phyloP scores from a whole-genome alignment of 306 rosid genomes.

The Vicia villosa region DNA sequence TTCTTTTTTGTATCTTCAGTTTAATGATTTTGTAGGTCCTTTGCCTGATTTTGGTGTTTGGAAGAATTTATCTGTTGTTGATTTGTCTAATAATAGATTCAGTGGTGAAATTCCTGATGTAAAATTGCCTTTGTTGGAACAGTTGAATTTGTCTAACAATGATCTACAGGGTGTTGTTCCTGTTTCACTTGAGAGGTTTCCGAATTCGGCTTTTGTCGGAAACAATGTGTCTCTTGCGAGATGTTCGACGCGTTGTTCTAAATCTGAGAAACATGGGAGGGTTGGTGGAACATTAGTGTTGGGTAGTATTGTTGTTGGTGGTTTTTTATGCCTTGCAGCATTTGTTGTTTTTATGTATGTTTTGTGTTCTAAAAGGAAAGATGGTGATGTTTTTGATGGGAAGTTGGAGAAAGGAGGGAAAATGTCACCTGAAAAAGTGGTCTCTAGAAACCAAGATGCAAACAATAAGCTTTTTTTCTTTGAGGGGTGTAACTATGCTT shows the following conservation, averaged over 20 bases:
- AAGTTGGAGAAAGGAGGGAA: slow-evolving; percentile 62
- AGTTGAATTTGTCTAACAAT: slow-evolving; percentile 58
- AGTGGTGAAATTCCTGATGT: slow-evolving; percentile 69
- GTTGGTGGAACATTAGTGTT: slow-evolving; percentile 34
- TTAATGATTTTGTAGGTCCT: slow-evolving; percentile 72
- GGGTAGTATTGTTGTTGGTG: slow-evolving; percentile 57
- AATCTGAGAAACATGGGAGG: slow-evolving; percentile 46
- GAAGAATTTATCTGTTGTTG: slow-evolving; percentile 65
- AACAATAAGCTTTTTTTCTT: slow-evolving; percentile 74
- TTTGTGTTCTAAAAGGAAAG: slow-evolving; percentile 58
- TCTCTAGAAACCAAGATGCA: slow-evolving; percentile 73
- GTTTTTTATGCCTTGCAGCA: slow-evolving; percentile 55
- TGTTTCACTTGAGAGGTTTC: slow-evolving; percentile 62
- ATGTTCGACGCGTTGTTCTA: slow-evolving; percentile 25
- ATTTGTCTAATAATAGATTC: slow-evolving; percentile 68
- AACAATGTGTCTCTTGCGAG: slow-evolving; percentile 54
- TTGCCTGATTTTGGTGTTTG: slow-evolving; percentile 77
- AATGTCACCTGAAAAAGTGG: slow-evolving; percentile 82
- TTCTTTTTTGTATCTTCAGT: slow-evolving; percentile 76
- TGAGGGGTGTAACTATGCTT: slow-evolving; percentile 75
- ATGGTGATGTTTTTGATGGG: slow-evolving; percentile 45
- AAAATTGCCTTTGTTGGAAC: slow-evolving; percentile 43
- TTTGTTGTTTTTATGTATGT: slow-evolving; percentile 54
- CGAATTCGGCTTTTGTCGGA: slow-evolving; percentile 60
- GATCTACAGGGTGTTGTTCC: slow-evolving; percentile 64